Conservation (phyloP, 192 early-diverging fungal genomes). For the Coemansia sp. region DNA sequence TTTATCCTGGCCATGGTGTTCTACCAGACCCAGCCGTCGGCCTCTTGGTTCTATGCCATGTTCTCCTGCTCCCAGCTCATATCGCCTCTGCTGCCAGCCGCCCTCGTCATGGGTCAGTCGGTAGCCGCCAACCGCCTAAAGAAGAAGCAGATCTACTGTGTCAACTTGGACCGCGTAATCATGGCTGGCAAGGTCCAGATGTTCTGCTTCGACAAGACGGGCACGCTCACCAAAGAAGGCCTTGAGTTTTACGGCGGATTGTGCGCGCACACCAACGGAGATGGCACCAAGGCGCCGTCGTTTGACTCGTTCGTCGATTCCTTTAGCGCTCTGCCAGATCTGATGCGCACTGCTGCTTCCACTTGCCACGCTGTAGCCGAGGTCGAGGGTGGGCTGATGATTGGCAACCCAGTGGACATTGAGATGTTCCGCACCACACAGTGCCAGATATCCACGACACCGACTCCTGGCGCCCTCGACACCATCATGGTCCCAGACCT, state of each 20-base stretch:
- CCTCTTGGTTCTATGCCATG: constrained; percentile 66
- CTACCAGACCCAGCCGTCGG: constrained; percentile 56
- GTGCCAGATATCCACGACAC: constrained; percentile 29
- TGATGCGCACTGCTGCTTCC: constrained; percentile 21
- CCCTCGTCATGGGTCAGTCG: constrained; percentile 64
- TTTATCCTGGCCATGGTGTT: constrained; percentile 45
- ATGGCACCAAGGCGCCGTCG: neutral
- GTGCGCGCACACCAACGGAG: neutral
- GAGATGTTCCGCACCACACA: constrained; percentile 26
- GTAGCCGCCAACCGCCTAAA: constrained; percentile 58
- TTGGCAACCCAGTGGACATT: constrained; percentile 31
- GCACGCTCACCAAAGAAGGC: constrained; percentile 68
- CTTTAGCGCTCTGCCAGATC: neutral
- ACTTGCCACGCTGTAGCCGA: constrained; percentile 61
- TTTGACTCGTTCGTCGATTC: constrained; percentile 9
- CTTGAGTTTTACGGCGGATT: constrained; percentile 60
- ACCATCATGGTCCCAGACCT: constrained; percentile 40
- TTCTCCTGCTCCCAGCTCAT: constrained; percentile 64
- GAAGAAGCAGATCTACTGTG: constrained; percentile 61
- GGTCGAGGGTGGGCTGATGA: constrained; percentile 22
- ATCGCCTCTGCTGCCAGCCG: constrained; percentile 62
- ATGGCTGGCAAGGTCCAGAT: constrained; percentile 67
- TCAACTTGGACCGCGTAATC: constrained; percentile 63
- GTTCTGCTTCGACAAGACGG: constrained; percentile 69
- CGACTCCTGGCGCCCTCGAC: constrained; percentile 47